Percentiles rank a stretch among this genome's conserved stretches.
These are phyloP conservation scores for Boletus tomentosulus DNA, from an alignment of 768 basidiomycete genomes.

Conservation along the genomic window DNA sequence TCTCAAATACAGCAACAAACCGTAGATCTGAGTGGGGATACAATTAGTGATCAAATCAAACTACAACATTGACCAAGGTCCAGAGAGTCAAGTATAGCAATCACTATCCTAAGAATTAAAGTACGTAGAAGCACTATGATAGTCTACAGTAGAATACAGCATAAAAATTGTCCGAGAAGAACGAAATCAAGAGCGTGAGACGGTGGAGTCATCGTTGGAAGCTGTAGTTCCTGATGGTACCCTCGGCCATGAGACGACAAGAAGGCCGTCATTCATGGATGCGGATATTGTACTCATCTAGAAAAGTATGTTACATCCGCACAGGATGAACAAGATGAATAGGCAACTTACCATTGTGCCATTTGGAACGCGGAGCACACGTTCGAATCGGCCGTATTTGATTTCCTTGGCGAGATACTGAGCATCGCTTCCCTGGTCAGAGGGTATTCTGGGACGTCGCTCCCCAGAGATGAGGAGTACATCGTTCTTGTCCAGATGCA, in stretches of 20 bases:
- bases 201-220: constrained; percentile 1
- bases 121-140: background rate
- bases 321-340: constrained; percentile 2
- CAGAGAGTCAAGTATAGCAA: background rate
- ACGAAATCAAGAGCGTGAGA: background rate
- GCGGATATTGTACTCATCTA: constrained; percentile 39
- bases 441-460: constrained; percentile 18
- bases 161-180: background rate
- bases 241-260: constrained; percentile 39
- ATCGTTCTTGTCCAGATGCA: constrained; percentile 30
- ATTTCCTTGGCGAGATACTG: constrained; percentile 35
- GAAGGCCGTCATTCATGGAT: constrained; percentile 36
- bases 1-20: background rate
- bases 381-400: constrained; percentile 38
- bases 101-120: constrained; percentile 11
- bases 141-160: constrained; percentile 4
- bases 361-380: constrained; percentile 33
- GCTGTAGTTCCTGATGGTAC: constrained; percentile 15
- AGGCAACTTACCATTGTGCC: constrained; percentile 32
- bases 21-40: background rate
- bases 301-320: background rate
- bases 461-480: constrained; percentile 35
- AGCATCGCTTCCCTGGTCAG: constrained; percentile 12
- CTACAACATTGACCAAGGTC: background rate
- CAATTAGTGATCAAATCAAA: background rate